Conservation (phyloP, 345 rosid species). For the Trapa bicornis region DNA sequence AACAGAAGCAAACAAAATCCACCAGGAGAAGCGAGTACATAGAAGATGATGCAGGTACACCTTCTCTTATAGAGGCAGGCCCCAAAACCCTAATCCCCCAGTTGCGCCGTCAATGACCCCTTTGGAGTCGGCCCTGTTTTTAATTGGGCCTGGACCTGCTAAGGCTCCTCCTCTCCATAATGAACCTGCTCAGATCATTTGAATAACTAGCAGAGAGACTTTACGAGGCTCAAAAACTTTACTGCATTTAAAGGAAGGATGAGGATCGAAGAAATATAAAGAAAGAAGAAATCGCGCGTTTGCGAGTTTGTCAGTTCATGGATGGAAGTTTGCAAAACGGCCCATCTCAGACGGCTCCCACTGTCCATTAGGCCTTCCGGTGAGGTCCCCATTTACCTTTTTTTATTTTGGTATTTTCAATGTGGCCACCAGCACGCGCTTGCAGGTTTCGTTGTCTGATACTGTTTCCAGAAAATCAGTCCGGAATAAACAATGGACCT, state of each 20-base stretch:
- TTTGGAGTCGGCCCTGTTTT: neutral
- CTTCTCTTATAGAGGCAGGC: neutral
- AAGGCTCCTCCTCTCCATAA: neutral
- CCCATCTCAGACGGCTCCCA: slow-evolving; percentile 8
- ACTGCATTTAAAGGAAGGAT: too few relatives aligned
- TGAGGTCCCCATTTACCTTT: slow-evolving; percentile 2
- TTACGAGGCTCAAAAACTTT: too few relatives aligned
- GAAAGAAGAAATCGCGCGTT: neutral
- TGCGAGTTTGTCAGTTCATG: slow-evolving; percentile 19
- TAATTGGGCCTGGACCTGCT: neutral
- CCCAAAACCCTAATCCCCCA: neutral
- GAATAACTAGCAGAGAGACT: too few relatives aligned
- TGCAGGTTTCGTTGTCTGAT: slow-evolving; percentile 5
- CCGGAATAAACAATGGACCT: neutral
- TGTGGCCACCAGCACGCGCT: slow-evolving; percentile 16
- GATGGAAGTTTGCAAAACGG: slow-evolving; percentile 15
- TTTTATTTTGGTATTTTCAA: neutral
- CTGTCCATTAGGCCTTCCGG: neutral
- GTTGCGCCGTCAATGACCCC: neutral
- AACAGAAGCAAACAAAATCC: neutral
- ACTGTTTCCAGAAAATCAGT: too few relatives aligned
- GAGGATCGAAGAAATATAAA: neutral
- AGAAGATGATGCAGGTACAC: neutral
- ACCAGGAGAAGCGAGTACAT: neutral
- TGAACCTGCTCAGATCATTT: too few relatives aligned